Evolutionary conservation across 768 basidiomycete species (phyloP).

Genomic region (Tylopilus sp.): DNA sequence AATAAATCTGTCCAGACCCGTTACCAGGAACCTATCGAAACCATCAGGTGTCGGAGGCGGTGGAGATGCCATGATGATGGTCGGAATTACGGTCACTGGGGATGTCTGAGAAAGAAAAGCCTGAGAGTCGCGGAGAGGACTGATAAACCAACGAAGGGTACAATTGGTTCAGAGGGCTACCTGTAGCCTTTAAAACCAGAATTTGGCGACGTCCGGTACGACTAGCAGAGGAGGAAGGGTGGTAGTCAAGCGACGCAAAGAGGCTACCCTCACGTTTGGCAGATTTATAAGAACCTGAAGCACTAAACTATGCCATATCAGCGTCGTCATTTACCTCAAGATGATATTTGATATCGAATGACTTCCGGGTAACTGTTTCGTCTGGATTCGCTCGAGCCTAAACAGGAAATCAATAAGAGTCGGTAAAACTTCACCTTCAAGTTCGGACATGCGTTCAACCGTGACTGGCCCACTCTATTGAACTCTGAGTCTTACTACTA

Average conservation of each 20-base stretch:
- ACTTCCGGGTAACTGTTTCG: neutral
- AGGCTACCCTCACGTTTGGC: too few species aligned
- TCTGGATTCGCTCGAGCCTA: too few species aligned
- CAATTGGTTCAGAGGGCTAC: neutral
- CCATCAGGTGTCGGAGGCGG: neutral
- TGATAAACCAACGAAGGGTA: neutral
- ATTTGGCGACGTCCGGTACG: neutral
- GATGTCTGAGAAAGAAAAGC: neutral
- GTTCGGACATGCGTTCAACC: too few species aligned
- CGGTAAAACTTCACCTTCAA: too few species aligned
- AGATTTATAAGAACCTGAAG: neutral
- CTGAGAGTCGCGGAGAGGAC: neutral
- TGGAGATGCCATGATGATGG: slow-evolving; percentile 10
- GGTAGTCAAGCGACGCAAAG: neutral
- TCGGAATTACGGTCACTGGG: neutral
- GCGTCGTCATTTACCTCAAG: neutral
- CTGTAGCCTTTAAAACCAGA: neutral
- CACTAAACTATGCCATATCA: neutral
- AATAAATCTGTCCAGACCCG: slow-evolving; percentile 44
- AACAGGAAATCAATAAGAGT: too few species aligned
- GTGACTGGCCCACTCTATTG: too few species aligned
- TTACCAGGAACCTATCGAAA: slow-evolving; percentile 13
- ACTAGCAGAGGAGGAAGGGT: neutral
- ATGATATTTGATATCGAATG: too few species aligned
- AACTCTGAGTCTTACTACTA: too few species aligned